These are phyloP conservation scores for Rhizophagus sp. DNA, from an alignment of 192 early-diverging fungal species.

Conservation along the genomic window DNA sequence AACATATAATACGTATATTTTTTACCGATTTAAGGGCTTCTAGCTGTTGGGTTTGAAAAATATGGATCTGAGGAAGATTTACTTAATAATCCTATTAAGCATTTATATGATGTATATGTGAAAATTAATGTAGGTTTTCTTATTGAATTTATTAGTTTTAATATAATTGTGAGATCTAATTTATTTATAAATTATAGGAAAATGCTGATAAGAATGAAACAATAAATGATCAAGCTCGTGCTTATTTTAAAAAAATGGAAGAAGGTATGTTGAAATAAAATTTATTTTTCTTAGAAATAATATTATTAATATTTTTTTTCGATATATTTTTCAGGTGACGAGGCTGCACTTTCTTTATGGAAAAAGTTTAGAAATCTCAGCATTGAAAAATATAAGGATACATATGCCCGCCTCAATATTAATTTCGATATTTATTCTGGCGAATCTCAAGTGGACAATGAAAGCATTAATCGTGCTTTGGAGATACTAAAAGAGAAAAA, in stretches of 20 bases:
- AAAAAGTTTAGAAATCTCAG: conserved; percentile 83
- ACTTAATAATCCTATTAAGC: conserved; percentile 79
- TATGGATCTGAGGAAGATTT: conserved; percentile 83
- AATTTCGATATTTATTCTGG: conserved; percentile 95
- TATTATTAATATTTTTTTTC: too few species aligned
- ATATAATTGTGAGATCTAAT: neutral
- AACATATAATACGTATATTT: conserved; percentile 15
- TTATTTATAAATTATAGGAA: conserved; percentile 34
- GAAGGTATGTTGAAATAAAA: conserved; percentile 51
- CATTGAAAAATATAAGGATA: conserved; percentile 90
- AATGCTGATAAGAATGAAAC: conserved; percentile 65
- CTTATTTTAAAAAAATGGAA: conserved; percentile 94
- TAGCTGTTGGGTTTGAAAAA: conserved; percentile 86
- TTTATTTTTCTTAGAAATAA: neutral
- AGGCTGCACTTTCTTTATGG: conserved; percentile 80
- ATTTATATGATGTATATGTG: conserved; percentile 93
- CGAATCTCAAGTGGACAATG: conserved; percentile 82
- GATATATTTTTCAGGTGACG: conserved; percentile 48
- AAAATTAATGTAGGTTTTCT: conserved; percentile 68
- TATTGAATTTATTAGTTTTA: too few species aligned
- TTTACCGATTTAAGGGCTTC: conserved; percentile 54
- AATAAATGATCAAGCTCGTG: conserved; percentile 83
- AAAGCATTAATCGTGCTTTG: conserved; percentile 69
- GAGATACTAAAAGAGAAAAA: conserved; percentile 71
- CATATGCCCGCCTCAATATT: conserved; percentile 88